phyloP scores from a whole-genome alignment of 371 early-diverging fungal genomes.

The Polyrhizophydium stewartii region DNA sequence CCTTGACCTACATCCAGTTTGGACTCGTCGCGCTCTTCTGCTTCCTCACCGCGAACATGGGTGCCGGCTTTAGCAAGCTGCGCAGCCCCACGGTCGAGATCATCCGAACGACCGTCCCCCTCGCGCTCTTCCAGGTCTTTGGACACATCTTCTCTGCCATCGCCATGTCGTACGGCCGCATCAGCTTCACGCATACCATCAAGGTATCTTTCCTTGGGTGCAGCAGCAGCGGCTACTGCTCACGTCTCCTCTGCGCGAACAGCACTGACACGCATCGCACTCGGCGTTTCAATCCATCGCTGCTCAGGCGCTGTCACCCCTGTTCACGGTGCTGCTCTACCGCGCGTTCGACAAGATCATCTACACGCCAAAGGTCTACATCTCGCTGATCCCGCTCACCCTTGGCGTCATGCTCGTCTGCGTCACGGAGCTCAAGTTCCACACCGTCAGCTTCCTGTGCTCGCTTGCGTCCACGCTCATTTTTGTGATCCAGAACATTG shows the following conservation, averaged over 20 bases:
- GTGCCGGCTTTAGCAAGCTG: constrained; percentile 37
- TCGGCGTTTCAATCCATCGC: too few relatives aligned
- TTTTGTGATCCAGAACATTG: constrained; percentile 81
- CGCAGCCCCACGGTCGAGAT: constrained; percentile 51
- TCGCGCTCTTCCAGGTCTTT: constrained; percentile 73
- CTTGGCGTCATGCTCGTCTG: constrained; percentile 82
- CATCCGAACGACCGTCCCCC: constrained; percentile 59
- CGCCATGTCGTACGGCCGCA: constrained; percentile 62
- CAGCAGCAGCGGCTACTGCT: background rate
- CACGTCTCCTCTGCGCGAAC: background rate
- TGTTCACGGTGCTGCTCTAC: constrained; percentile 81
- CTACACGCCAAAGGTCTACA: constrained; percentile 66
- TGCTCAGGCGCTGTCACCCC: constrained; percentile 73
- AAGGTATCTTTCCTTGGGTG: background rate
- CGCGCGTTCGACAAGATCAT: constrained; percentile 59
- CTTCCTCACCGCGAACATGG: constrained; percentile 38
- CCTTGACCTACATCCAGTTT: constrained; percentile 77
- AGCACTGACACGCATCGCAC: too few relatives aligned
- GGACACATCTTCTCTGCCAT: constrained; percentile 77
- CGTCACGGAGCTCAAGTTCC: constrained; percentile 40
- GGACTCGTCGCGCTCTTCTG: constrained; percentile 64
- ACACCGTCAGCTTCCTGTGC: constrained; percentile 64
- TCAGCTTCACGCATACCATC: constrained; percentile 5
- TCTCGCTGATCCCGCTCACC: constrained; percentile 73
- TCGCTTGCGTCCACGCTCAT: constrained; percentile 71